Evolutionary conservation across 345 rosid species (phyloP).

Genomic region (sweet orange (Citrus sinensis)): DNA sequence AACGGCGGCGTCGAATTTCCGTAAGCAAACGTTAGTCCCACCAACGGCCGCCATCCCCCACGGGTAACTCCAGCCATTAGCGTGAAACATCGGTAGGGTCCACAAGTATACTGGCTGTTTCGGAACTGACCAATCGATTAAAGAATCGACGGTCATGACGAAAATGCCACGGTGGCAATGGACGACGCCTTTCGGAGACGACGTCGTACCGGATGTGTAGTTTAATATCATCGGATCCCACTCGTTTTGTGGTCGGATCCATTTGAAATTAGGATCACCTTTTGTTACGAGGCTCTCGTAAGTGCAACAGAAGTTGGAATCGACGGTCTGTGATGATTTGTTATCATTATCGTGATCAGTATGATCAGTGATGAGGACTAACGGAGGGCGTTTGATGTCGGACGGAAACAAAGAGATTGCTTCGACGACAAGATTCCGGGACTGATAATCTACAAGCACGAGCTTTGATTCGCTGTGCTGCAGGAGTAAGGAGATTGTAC

Average conservation of each 20-base stretch:
- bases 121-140: conserved; percentile 55
- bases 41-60: conserved; percentile 91
- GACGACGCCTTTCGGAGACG: conserved; percentile 86
- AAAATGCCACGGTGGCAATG: conserved; percentile 73
- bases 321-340: background rate
- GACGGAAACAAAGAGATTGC: conserved; percentile 44
- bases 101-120: conserved; percentile 72
- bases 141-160: conserved; percentile 41
- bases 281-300: conserved; percentile 53
- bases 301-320: conserved; percentile 22
- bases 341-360: conserved; percentile 14
- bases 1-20: conserved; percentile 51
- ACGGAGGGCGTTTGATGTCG: conserved; percentile 29
- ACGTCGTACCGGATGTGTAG: conserved; percentile 88
- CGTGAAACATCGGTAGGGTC: conserved; percentile 90
- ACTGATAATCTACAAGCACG: conserved; percentile 56
- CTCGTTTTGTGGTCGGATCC: conserved; percentile 54
- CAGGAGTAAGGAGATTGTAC: conserved; percentile 63
- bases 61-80: conserved; percentile 73
- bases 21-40: conserved; percentile 69
- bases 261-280: conserved; percentile 48
- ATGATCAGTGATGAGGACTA: conserved; percentile 47
- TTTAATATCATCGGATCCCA: conserved; percentile 70
- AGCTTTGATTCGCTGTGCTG: conserved; percentile 66
- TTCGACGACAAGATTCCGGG: conserved; percentile 38